Evolutionary conservation across 805 yeast genomes (phyloP).

Genomic region (Pichia rugopelliculosa): DNA sequence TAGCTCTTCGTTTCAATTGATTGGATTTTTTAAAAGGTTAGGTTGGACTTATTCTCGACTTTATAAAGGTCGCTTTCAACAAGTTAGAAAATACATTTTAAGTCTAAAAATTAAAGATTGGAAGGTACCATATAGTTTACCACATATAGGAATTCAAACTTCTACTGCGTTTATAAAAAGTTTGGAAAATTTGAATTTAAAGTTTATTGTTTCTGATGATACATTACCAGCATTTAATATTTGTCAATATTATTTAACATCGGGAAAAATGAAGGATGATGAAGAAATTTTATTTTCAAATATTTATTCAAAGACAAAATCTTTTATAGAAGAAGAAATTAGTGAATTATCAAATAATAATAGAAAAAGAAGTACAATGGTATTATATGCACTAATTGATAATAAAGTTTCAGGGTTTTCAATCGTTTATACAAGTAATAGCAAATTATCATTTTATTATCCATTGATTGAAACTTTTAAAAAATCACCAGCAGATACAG

Average conservation of each 20-base stretch:
- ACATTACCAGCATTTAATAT: slow-evolving; percentile 28
- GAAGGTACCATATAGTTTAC: slow-evolving; percentile 37
- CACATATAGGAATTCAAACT: not conserved
- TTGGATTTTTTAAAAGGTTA: slow-evolving; percentile 31
- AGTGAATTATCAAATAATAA: slow-evolving; percentile 51
- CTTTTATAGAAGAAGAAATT: slow-evolving; percentile 21
- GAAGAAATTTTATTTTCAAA: slow-evolving; percentile 22
- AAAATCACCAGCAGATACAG: slow-evolving; percentile 7
- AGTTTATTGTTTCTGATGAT: slow-evolving; percentile 47
- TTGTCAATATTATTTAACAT: slow-evolving; percentile 31
- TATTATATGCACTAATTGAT: slow-evolving; percentile 16
- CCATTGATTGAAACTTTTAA: slow-evolving; percentile 45
- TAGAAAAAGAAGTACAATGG: slow-evolving; percentile 41
- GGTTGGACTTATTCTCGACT: slow-evolving; percentile 34
- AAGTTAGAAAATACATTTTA: slow-evolving; percentile 29
- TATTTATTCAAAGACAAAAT: slow-evolving; percentile 25
- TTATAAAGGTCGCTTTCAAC: slow-evolving; percentile 6
- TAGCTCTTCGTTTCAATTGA: slow-evolving; percentile 6
- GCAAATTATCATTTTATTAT: slow-evolving; percentile 37
- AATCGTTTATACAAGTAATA: slow-evolving; percentile 39
- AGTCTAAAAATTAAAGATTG: slow-evolving; percentile 37
- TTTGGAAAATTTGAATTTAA: slow-evolving; percentile 48
- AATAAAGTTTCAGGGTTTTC: slow-evolving; percentile 32
- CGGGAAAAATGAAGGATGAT: slow-evolving; percentile 8
- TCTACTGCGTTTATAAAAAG: slow-evolving; percentile 40